Conservation (phyloP, 805 yeast genomes). For the Candida coquimbonensis region DNA sequence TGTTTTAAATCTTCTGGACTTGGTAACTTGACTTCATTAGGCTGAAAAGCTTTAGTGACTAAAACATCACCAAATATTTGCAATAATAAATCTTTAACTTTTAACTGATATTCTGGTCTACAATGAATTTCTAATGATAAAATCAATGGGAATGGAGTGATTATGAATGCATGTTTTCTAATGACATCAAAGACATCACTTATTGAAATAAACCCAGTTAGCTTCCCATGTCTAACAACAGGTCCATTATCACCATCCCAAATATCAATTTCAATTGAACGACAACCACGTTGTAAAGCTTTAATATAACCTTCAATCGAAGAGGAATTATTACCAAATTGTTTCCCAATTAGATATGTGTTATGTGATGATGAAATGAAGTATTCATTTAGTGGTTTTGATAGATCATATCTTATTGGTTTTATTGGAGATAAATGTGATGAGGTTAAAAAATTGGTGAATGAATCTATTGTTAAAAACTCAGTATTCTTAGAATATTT, state of each 20-base stretch:
- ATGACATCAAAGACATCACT: conserved; percentile 65
- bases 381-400: conserved; percentile 75
- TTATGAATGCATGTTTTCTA: conserved; percentile 80
- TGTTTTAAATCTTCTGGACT: conserved; percentile 69
- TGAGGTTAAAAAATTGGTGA: conserved; percentile 25
- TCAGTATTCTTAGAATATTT: conserved; percentile 25
- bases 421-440: conserved; percentile 21
- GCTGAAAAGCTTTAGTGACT: conserved; percentile 22
- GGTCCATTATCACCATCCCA: conserved; percentile 89
- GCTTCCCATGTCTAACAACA: conserved; percentile 85
- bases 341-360: conserved; percentile 84
- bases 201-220: conserved; percentile 69
- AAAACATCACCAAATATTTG: conserved; percentile 55
- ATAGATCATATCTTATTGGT: conserved; percentile 29
- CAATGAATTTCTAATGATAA: conserved; percentile 85
- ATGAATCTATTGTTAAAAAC: conserved; percentile 11
- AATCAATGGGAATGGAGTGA: conserved; percentile 80
- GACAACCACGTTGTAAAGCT: conserved; percentile 84
- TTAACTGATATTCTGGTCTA: conserved; percentile 55
- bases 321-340: conserved; percentile 69
- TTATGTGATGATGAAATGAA: conserved; percentile 92
- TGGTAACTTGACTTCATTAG: conserved; percentile 40
- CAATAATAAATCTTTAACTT: conserved; percentile 44
- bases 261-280: conserved; percentile 90
- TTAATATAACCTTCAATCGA: conserved; percentile 86